phyloP scores from a whole-genome alignment of 768 basidiomycete genomes.

The Mycena epipterygia region DNA sequence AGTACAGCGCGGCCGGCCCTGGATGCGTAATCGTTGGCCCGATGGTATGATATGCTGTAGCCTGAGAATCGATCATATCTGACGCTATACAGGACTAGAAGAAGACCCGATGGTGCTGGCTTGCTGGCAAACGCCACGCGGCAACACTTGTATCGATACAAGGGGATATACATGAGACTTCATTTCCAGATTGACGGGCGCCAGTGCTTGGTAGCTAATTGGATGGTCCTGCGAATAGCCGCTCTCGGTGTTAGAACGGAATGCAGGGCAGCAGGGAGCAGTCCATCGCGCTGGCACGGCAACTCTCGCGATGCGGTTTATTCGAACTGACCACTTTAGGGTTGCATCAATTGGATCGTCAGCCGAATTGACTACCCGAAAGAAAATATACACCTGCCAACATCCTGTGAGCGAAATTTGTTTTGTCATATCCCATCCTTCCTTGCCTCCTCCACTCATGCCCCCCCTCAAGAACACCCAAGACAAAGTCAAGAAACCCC shows the following conservation, averaged over 20 bases:
- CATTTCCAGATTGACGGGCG: constrained; percentile 3
- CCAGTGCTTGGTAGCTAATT: constrained; percentile 7
- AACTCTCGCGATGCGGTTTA: constrained; percentile 19
- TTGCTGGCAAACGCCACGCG: constrained; percentile 19
- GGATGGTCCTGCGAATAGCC: not conserved
- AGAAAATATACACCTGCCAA: constrained; percentile 38
- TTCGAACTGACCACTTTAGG: not conserved
- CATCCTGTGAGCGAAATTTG: constrained; percentile 34
- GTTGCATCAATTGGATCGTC: constrained; percentile 16
- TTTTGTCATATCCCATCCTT: constrained; percentile 40
- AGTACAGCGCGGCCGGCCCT: not conserved
- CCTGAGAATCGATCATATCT: constrained; percentile 22
- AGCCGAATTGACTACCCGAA: constrained; percentile 21
- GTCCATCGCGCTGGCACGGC: constrained; percentile 14
- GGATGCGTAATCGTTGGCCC: constrained; percentile 13
- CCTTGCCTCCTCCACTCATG: constrained; percentile 44
- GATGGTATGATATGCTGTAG: constrained; percentile 7
- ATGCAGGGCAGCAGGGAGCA: not conserved
- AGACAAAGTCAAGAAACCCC: constrained; percentile 78
- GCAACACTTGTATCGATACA: constrained; percentile 4
- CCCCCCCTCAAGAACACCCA: constrained; percentile 43
- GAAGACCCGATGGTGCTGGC: constrained; percentile 16
- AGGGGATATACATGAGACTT: constrained; percentile 12
- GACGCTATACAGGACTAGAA: not conserved
- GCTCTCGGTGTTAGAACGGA: constrained; percentile 13